phyloP scores from a whole-genome alignment of 306 rosid species.

The Gleditsia sinensis region DNA sequence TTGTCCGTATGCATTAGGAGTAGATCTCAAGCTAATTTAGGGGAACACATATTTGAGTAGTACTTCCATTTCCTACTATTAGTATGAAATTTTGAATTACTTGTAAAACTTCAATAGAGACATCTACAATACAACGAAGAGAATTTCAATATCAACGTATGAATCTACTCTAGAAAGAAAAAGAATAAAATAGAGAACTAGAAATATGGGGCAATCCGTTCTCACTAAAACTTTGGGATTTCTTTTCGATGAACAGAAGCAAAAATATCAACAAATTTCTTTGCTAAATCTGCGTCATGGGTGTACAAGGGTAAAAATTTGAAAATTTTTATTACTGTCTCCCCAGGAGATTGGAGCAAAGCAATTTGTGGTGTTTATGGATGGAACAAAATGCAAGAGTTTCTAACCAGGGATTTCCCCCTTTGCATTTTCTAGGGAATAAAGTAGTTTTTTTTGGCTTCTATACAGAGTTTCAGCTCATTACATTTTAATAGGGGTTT shows the following conservation, averaged over 20 bases:
- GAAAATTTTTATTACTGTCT: conserved; percentile 62
- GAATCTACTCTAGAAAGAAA: neutral
- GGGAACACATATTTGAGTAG: conserved; percentile 58
- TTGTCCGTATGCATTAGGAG: no score
- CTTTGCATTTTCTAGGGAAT: no score
- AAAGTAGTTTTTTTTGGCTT: no score
- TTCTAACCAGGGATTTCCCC: no score
- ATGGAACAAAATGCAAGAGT: no score
- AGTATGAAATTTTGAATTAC: conserved; percentile 66
- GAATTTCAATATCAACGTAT: conserved; percentile 31
- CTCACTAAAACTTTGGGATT: conserved; percentile 64
- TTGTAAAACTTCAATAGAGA: conserved; percentile 59
- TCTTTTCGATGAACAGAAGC: conserved; percentile 63
- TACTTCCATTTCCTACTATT: conserved; percentile 53
- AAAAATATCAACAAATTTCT: conserved; percentile 66
- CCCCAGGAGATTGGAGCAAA: conserved; percentile 66
- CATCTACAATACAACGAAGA: conserved; percentile 56
- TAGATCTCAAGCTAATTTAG: no score
- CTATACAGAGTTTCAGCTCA: no score
- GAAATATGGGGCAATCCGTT: conserved; percentile 12
- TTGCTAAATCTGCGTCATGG: conserved; percentile 58
- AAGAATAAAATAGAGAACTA: conserved; percentile 18
- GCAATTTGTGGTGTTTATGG: no score
- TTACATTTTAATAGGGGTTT: no score
- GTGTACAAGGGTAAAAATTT: conserved; percentile 67